phyloP scores from a whole-genome alignment of 352 stramenopile genomes.

The Phytophthora cryptogea region DNA sequence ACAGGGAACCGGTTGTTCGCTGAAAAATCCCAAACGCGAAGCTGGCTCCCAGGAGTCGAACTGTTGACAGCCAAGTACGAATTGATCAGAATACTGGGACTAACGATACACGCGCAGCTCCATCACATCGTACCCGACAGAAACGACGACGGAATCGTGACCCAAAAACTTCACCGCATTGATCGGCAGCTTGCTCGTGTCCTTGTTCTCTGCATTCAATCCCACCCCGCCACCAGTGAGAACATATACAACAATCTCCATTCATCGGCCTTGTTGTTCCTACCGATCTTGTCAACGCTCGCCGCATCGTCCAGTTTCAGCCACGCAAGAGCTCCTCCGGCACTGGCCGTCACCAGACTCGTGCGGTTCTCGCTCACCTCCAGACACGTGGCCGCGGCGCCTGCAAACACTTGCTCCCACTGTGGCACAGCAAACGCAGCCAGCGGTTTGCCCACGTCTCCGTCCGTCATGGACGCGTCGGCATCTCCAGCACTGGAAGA shows the following conservation, averaged over 20 bases:
- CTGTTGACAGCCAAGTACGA: conserved; percentile 19
- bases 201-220: conserved; percentile 46
- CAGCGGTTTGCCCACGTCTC: conserved; percentile 12
- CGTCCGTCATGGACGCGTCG: conserved; percentile 20
- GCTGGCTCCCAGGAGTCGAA: conserved; percentile 55
- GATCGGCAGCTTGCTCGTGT: conserved; percentile 57
- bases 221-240: conserved; percentile 1
- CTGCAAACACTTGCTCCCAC: conserved; percentile 61
- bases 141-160: conserved; percentile 66
- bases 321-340: conserved; percentile 65
- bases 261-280: background rate
- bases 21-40: conserved; percentile 78
- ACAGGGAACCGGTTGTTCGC: conserved; percentile 64
- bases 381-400: conserved; percentile 51
- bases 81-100: conserved; percentile 3
- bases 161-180: conserved; percentile 78
- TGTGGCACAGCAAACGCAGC: conserved; percentile 45
- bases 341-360: conserved; percentile 59
- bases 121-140: conserved; percentile 49
- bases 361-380: conserved; percentile 54
- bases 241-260: background rate
- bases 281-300: conserved; percentile 60
- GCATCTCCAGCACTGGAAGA: conserved; percentile 24
- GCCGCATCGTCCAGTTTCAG: conserved; percentile 60
- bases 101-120: background rate